Base-by-base conservation (phyloP, 140 eudicot genomes). In the Stevia rebaudiana region DNA sequence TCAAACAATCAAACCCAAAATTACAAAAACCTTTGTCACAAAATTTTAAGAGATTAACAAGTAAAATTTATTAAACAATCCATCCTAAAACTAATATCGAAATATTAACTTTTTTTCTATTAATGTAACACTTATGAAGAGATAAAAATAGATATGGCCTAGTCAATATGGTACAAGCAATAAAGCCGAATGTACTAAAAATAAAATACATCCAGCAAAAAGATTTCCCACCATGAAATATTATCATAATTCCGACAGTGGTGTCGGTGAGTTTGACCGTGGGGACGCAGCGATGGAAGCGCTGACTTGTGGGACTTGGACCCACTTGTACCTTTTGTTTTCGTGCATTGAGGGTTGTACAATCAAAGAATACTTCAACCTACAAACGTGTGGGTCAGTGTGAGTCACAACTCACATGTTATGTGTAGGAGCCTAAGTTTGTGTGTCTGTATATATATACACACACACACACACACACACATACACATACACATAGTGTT, bases 261-360 rank as follows among this genome's bases (percentile, higher is more conserved):
- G 69, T 74, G 79, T 74, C 79, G 79, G 79, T 74, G 79, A 74
- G 74, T 74, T 66, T 67, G 74, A 74, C 74, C 57, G 78, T 73
- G 15, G 78, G 78, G 68, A 55, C 74, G 63, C 79, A 67, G 74
- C 74, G 79, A 74, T 74, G 74, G 70, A 46, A 67, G 74, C 67
- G 79, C 79, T 59, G 79, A 74, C 79, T 59, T 58, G 43, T 55
- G 37, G 47, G 47, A 33, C 17, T 22, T 70, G 37, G 33, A 52
- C 71, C 71, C 71, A 72, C 66, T 63, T 72, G 77, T 70, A 70
- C 69, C 49, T 50, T 59, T 67, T 8, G 30, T 67, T 51, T 67
- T 54, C 56, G 43, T 61, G 76, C 76, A 61, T 61, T 37, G 63
- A 36, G 35, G 3, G 54, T 71, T 71, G 76, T 72, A 72, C 77